A percentile compares a stretch with the other conserved stretches of the same genome.
These are phyloP conservation scores for Cyclotella baltica DNA, from an alignment of 108 stramenopile genomes.

Conservation along the genomic window DNA sequence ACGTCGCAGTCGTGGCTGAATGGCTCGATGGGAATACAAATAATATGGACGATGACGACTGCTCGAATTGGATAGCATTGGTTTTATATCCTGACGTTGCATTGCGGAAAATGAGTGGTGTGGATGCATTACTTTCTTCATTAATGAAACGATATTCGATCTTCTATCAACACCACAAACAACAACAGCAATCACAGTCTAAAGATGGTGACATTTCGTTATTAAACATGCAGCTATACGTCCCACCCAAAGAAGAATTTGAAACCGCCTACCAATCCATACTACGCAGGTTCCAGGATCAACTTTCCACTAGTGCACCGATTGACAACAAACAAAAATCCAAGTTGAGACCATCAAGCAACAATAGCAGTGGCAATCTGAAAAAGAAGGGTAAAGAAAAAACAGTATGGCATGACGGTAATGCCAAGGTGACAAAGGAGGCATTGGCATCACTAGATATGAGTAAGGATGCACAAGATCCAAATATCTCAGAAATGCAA, in stretches of 20 bases:
- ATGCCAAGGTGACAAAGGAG: conserved; percentile 79
- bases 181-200: conserved; percentile 2
- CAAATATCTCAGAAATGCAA: conserved; percentile 17
- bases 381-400: conserved; percentile 75
- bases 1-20: conserved; percentile 32
- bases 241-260: conserved; percentile 43
- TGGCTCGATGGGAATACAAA: conserved; percentile 33
- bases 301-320: conserved; percentile 20
- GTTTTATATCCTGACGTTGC: conserved; percentile 50
- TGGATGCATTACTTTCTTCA: conserved; percentile 33
- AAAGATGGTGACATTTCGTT: background rate
- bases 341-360: conserved; percentile 28
- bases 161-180: conserved; percentile 43
- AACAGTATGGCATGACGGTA: conserved; percentile 85
- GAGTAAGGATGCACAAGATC: conserved; percentile 55
- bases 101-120: conserved; percentile 34
- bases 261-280: conserved; percentile 43
- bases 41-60: conserved; percentile 9
- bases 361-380: conserved; percentile 7
- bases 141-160: conserved; percentile 30
- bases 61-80: conserved; percentile 40
- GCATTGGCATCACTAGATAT: conserved; percentile 77
- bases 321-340: conserved; percentile 26
- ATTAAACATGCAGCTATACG: conserved; percentile 24
- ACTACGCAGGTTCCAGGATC: conserved; percentile 51